Percentiles rank a stretch among this genome's conserved stretches.
These are phyloP conservation scores for Aegilops tauschii DNA, from an alignment of 176 grass and related monocot species.

Conservation along the genomic window DNA sequence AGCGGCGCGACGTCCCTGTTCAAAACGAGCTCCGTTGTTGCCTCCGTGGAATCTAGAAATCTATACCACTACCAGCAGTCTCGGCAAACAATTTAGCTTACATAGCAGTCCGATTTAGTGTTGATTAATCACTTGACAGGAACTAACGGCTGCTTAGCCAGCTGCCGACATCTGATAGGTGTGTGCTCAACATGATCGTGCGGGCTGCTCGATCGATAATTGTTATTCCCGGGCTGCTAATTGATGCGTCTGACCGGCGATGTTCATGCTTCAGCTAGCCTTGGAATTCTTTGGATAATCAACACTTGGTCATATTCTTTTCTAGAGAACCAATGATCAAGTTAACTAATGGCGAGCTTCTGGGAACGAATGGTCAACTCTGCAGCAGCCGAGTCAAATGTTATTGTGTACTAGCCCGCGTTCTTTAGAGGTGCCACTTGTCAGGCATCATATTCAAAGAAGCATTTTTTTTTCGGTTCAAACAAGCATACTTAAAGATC, in stretches of 20 bases:
- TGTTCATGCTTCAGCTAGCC: background rate
- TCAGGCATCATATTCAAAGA: no score
- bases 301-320: background rate
- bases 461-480: no score
- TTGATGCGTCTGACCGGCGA: background rate
- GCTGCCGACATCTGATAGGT: background rate
- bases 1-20: background rate
- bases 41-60: no score
- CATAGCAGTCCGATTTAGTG: no score
- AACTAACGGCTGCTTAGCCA: background rate
- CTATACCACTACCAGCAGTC: no score
- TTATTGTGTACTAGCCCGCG: constrained; percentile 14
- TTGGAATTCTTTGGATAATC: constrained; percentile 15
- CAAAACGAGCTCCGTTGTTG: background rate
- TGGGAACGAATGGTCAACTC: background rate
- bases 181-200: background rate
- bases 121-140: background rate
- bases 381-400: constrained; percentile 19
- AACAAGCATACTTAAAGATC: no score
- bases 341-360: background rate
- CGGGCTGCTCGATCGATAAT: background rate
- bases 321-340: background rate
- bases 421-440: background rate
- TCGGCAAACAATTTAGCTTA: no score
- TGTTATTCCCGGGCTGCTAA: background rate